Percentiles rank a stretch among this genome's conserved stretches.
These are phyloP conservation scores for Pelagomonas calceolata DNA, from an alignment of 108 stramenopile genomes.

Conservation along the genomic window DNA sequence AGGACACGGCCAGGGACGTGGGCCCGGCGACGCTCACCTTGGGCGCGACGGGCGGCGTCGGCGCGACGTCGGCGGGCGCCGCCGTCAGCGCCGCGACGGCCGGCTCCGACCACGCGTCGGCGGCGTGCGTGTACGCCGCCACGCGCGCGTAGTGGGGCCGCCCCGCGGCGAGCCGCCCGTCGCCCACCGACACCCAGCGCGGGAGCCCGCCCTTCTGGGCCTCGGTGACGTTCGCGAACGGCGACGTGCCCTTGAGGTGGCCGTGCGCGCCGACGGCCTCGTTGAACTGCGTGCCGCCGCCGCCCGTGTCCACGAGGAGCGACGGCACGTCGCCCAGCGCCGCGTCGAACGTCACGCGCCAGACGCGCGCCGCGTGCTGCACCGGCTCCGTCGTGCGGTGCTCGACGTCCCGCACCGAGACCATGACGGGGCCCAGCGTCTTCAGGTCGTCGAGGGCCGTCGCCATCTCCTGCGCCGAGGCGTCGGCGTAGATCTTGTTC, in stretches of 20 bases:
- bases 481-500: slow-evolving; percentile 17
- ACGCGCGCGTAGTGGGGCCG: slow-evolving; percentile 39
- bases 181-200: neutral
- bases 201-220: neutral
- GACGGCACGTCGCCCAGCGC: slow-evolving; percentile 22
- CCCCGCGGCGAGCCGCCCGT: slow-evolving; percentile 28
- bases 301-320: slow-evolving; percentile 37
- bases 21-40: slow-evolving; percentile 23
- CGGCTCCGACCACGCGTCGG: slow-evolving; percentile 19
- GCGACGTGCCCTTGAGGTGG: neutral
- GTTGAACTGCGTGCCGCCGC: neutral
- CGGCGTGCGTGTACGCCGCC: slow-evolving; percentile 37
- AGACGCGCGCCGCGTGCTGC: neutral
- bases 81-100: slow-evolving; percentile 14
- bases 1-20: slow-evolving; percentile 32
- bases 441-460: slow-evolving; percentile 25
- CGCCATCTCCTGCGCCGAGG: slow-evolving; percentile 21
- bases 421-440: neutral
- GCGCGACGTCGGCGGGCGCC: slow-evolving; percentile 16
- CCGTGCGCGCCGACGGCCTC: neutral
- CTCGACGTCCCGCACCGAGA: neutral
- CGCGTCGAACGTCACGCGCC: slow-evolving; percentile 20
- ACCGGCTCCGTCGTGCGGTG: neutral
- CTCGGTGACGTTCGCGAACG: neutral
- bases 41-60: slow-evolving; percentile 26